Evolutionary conservation across 768 basidiomycete genomes (phyloP), one percentile per base, ranked within the genome.

Genomic region (Sistotremastrum suecicum): DNA sequence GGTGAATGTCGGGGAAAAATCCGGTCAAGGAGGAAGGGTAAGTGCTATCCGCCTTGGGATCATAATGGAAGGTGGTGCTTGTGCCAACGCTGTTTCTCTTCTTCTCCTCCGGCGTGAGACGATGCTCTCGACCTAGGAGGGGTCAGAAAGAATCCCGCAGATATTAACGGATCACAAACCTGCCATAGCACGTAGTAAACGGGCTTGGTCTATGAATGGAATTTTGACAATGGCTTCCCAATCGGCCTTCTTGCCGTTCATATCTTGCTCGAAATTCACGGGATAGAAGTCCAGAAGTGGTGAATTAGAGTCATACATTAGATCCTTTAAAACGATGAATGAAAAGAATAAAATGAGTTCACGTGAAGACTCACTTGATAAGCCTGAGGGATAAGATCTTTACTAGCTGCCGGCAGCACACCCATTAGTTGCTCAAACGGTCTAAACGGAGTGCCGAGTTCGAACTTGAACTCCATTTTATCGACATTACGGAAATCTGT

Each of bases 171-270:
- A 10, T 3, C 7, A 66, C 79, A 55, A 59, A 87, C 88, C 63
- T 33, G 68, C 64, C 94, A 99, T 97, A 3, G 92, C 86, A 33
- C 67, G 67, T 33, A 95, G 64, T 20, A 99, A 60, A 43, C 88
- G 70, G 7, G 64, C 53, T 60, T 92, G 78, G 40, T 95, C 80
- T 49, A 99, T 97, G 62, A 99, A 99, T 0, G 95, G 95, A 53
- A 99, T 97, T 66, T 98, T 98, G 45, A 99, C 90, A 43, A 98
- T 77, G 0, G 95, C 94, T 61, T 99, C 95, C 95, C 95, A 99
- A 29, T 97, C 94, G 53, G 84, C 81, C 60, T 91, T 98, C 74
- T 99, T 99, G 33, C 95, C 95, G 53, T 99, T 98, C 58, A 95
- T 63, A 65, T 99, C 95, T 52, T 75, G 78, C 52, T 88, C 90